Conservation (phyloP, 192 early-diverging fungal species). For the Radiomyces spectabilis region DNA sequence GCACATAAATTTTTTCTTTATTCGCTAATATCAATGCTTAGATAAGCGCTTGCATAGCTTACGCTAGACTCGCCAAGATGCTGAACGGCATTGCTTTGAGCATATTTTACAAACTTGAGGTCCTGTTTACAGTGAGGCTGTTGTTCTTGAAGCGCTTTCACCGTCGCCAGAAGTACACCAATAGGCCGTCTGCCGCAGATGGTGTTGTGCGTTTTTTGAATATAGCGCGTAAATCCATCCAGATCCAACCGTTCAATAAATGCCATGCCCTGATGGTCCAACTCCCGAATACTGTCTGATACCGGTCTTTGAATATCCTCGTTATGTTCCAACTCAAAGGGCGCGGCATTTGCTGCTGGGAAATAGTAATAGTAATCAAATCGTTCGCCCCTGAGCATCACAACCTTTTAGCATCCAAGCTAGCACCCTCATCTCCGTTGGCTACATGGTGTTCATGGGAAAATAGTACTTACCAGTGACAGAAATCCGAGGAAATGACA, state of each 20-base stretch:
- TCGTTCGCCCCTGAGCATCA: conserved; percentile 56
- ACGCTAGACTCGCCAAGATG: conserved; percentile 60
- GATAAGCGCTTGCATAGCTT: conserved; percentile 66
- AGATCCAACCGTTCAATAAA: conserved; percentile 59
- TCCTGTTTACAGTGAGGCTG: too few species aligned
- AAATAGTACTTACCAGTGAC: conserved; percentile 70
- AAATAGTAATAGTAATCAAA: conserved; percentile 76
- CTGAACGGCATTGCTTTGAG: conserved; percentile 67
- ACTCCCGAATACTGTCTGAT: conserved; percentile 67
- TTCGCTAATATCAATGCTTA: background rate
- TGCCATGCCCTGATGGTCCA: conserved; percentile 82
- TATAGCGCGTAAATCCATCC: conserved; percentile 57
- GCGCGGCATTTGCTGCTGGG: conserved; percentile 4
- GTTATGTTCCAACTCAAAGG: conserved; percentile 1
- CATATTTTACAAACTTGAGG: conserved; percentile 76
- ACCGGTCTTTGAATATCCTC: conserved; percentile 65
- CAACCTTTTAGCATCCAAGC: background rate
- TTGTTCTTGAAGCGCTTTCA: conserved; percentile 30
- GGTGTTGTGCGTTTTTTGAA: conserved; percentile 77
- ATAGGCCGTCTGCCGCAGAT: conserved; percentile 95
- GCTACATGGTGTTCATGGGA: too few species aligned
- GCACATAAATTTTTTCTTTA: conserved; percentile 4
- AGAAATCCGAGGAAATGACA: conserved; percentile 96
- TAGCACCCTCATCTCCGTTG: too few species aligned
- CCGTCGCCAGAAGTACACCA: conserved; percentile 66